Evolutionary conservation across 495 filamentous ascomycete genomes (phyloP), one percentile per base, ranked within the genome.

Genomic region (Xylona heveae): DNA sequence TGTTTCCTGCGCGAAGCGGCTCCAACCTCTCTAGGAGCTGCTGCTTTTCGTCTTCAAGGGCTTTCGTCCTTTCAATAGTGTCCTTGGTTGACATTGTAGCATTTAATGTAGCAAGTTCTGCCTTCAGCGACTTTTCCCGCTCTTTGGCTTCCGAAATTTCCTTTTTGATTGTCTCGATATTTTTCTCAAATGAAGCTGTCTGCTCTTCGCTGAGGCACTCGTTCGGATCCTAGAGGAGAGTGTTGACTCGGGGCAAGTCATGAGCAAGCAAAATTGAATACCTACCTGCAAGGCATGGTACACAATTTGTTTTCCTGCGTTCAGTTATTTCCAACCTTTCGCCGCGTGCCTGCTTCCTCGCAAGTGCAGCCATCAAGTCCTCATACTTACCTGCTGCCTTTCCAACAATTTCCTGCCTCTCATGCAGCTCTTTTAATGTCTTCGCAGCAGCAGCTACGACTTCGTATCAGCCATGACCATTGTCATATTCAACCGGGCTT

Each of bases 341-440:
- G 12, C 2, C 16, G n/a, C n/a, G n/a, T n/a, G n/a, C n/a, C n/a
- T n/a, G n/a, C n/a, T n/a, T n/a, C n/a, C n/a, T n/a, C n/a, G n/a
- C n/a, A n/a, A n/a, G n/a, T n/a, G n/a, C 8, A 1, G 2, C n/a
- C 10, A 16, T 5, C 17, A 9, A n/a, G 4, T 30, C 21, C 15
- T 14, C 24, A 34, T 27, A 42, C 46, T 35, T 35, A 70, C 70
- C 68, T 28, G 68, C 54, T 13, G 55, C 53, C 32, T 66, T 62
- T 23, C 58, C 63, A 44, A 64, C 64, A 29, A 78, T 68, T 35
- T 66, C 44, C 10, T 62, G 59, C 20, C 54, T 56, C 36, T 74
- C 61, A 28, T 73, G 66, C 45, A 79, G 48, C 34, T 76, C 69
- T 38, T 64, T 68, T 19, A 79, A 48, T 24, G 59, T 37, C 47